Conservation (phyloP, 257 asterid genomes). For the Lycium ferocissimum region DNA sequence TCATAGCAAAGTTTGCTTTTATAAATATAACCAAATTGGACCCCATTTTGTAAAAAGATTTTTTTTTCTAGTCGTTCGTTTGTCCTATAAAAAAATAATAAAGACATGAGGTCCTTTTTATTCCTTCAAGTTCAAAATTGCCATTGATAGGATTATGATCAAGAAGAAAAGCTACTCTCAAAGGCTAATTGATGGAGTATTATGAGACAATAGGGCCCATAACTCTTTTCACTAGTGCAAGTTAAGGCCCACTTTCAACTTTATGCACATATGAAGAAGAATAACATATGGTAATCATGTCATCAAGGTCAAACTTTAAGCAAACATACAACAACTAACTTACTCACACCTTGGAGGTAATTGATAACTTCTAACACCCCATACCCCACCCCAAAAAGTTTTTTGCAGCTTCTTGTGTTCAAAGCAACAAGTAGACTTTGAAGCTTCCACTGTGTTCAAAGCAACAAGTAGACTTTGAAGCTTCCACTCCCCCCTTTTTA, state of each 20-base stretch:
- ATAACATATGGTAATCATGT: slow-evolving; percentile 44
- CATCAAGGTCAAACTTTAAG: slow-evolving; percentile 57
- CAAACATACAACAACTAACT: slow-evolving; percentile 47
- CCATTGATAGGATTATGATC: slow-evolving; percentile 53
- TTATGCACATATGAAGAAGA: slow-evolving; percentile 37
- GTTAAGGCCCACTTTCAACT: slow-evolving; percentile 56
- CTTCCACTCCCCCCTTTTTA: too few relatives aligned
- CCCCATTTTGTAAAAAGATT: not conserved
- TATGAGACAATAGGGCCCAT: slow-evolving; percentile 62
- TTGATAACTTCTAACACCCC: slow-evolving; percentile 22
- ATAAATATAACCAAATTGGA: slow-evolving; percentile 20
- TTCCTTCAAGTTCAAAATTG: slow-evolving; percentile 45
- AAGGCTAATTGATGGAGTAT: slow-evolving; percentile 60
- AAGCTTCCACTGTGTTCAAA: slow-evolving; percentile 34
- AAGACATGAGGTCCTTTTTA: slow-evolving; percentile 18
- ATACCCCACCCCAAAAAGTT: slow-evolving; percentile 38
- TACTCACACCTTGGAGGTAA: slow-evolving; percentile 45
- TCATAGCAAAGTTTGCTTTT: slow-evolving; percentile 17
- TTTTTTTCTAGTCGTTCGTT: slow-evolving; percentile 24
- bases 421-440: slow-evolving; percentile 53
- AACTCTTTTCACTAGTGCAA: slow-evolving; percentile 60
- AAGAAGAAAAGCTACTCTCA: slow-evolving; percentile 46
- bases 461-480: too few relatives aligned
- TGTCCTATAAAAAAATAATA: slow-evolving; percentile 13
- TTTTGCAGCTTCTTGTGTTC: slow-evolving; percentile 54